Evolutionary conservation across 768 basidiomycete species (phyloP).

Genomic region (Mycena belliarum): DNA sequence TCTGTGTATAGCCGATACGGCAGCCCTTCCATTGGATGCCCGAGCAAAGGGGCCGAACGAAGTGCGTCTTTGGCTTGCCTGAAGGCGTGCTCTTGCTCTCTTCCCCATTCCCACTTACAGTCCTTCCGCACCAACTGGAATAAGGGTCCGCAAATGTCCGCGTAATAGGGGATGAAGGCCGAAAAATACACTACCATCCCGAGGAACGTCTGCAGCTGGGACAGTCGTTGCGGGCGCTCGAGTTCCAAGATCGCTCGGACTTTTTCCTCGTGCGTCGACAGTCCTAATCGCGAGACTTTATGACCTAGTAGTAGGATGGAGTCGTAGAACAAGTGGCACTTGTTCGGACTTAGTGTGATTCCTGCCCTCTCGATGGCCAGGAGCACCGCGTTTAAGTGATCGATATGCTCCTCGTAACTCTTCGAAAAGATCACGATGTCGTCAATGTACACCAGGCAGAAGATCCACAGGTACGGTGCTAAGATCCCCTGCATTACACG

Average conservation of each 20-base stretch:
- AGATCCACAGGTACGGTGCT: not conserved
- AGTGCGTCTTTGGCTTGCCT: conserved; percentile 22
- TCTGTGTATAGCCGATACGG: not conserved
- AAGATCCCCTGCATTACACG: not conserved
- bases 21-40: conserved; percentile 18
- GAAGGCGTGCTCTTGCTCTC: conserved; percentile 22
- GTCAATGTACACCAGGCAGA: not conserved
- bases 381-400: conserved; percentile 8
- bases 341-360: not conserved
- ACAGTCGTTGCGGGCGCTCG: not conserved
- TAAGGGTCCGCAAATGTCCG: conserved; percentile 10
- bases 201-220: conserved; percentile 24
- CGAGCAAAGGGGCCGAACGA: conserved; percentile 23
- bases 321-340: conserved; percentile 8
- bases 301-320: not conserved
- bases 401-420: not conserved
- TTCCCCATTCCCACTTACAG: not conserved
- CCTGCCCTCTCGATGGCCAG: conserved; percentile 19
- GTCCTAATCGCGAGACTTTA: not conserved
- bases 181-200: conserved; percentile 19
- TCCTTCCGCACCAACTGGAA: conserved; percentile 11
- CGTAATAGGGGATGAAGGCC: conserved; percentile 7
- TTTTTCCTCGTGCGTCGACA: conserved; percentile 14
- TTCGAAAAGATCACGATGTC: conserved; percentile 1
- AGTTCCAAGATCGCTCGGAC: not conserved